Evolutionary conservation across 1,284 basidiomycete species (phyloP), one percentile per base, ranked within the genome.

Genomic region (Cutaneotrichosporon sp.): DNA sequence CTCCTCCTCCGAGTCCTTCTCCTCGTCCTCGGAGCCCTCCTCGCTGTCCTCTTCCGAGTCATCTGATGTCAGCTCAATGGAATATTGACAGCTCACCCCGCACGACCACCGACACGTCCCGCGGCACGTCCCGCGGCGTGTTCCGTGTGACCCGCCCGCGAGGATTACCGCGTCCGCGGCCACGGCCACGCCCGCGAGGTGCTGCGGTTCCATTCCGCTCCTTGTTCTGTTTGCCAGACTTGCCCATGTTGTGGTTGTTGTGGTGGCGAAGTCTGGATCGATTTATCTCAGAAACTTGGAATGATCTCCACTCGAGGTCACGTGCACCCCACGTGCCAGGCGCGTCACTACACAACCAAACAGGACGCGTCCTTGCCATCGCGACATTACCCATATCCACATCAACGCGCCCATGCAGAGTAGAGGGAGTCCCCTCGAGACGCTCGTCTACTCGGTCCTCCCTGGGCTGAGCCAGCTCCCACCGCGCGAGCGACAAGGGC

Each of bases 381-480:
- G 32, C 55, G 38, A 56, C 38, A 56, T 26, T 11, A 40, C 38
- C 31, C 21, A 26, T 36, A 56, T 52, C 55, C 31, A 34, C 5
- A 53, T 16, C 40, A 13, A 42, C 40, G 40, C 50, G 14, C 18
- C 34, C 36, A 56, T 56, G 60, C 53, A 56, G 46, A 47, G 42
- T n/a, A 34, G 50, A 32, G 22, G 16, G 22, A 65, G 71, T 10
- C 70, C 70, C 5, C 69, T 78, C 42, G 76, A 77, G 61, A 73
- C 74, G 34, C 70, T 78, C 26, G 67, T 77, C 22, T 72, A 72
- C 63, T 58, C 74, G 6, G 66, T 73, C 34, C 65, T 78, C 13
- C 76, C 76, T 1, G 66, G 71, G 0, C 68, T 78, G 13, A 70
- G 40, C 56, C 60, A 62, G 60, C 68, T 60, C 36, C 66, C 58